These are phyloP conservation scores for Bryum argenteum DNA, from an alignment of 225 moss, liverwort and hornwort genomes.

Conservation along the genomic window DNA sequence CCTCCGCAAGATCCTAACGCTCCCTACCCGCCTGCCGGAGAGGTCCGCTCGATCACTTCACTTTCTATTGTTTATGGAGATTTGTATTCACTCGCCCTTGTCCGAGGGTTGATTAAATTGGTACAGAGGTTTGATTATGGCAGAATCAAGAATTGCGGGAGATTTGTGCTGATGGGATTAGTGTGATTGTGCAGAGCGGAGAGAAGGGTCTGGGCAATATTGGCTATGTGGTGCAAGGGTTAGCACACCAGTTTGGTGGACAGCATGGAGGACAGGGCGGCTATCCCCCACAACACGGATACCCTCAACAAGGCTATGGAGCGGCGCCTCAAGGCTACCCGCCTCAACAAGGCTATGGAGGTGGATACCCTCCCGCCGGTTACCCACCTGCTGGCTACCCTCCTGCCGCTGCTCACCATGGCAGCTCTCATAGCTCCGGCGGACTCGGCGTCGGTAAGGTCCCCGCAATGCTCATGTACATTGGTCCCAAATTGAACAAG, in stretches of 20 bases:
- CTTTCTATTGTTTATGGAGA: neutral
- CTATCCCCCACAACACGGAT: constrained; percentile 34
- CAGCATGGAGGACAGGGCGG: constrained; percentile 26
- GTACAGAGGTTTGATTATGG: neutral
- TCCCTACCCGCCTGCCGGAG: constrained; percentile 26
- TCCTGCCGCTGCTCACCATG: constrained; percentile 11
- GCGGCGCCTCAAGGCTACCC: constrained; percentile 33
- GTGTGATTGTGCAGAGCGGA: constrained; percentile 30
- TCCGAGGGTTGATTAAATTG: too few species aligned
- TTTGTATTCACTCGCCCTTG: too few species aligned
- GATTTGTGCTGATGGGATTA: neutral
- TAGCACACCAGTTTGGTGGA: constrained; percentile 37
- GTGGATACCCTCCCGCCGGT: constrained; percentile 31
- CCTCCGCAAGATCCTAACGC: constrained; percentile 24
- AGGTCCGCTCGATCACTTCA: constrained; percentile 27
- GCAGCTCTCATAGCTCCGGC: constrained; percentile 30
- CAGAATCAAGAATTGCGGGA: neutral
- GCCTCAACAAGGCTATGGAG: constrained; percentile 28
- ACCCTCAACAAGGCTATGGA: constrained; percentile 36
- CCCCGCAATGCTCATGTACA: neutral
- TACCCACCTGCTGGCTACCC: constrained; percentile 39
- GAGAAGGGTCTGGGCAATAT: constrained; percentile 37
- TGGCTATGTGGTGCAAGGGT: constrained; percentile 27
- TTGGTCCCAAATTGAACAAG: too few species aligned
- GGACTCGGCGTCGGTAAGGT: constrained; percentile 34